Base-by-base conservation (phyloP, 176 grass and related monocot species). In the Bothriochloa decipiens region DNA sequence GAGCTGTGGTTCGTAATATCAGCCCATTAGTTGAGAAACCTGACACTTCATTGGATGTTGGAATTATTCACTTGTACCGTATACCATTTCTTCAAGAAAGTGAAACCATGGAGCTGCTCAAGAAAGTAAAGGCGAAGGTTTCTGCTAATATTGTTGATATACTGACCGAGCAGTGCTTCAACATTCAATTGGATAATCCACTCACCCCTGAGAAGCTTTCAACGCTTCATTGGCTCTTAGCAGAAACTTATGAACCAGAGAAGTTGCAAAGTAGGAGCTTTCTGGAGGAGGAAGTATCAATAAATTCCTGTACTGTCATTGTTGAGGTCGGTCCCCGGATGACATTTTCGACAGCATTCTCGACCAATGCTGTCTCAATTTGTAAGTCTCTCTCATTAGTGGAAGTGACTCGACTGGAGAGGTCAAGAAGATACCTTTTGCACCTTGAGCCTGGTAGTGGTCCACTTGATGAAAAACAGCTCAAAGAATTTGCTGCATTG, bases 81-180 rank as follows among this genome's bases (percentile, higher is more conserved):
- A 80, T 39, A 60, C 95, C 92, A 15, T 85, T 94, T 88, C 89
- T 97, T 83, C 90, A 91, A 81, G 92, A 97, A 37, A 91, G 86
- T 77, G 90, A 91, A 47, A 58, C 65, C 2, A 42, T 69, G 3
- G 92, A 94, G 70, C 66, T 97, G 47, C 88, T 97, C 13, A 92
- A 62, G 83, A 87, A 94, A 78, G 78, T 92, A 70, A 88, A 97
- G 67, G 57, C 84, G 45, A 97, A 92, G 77, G 80, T 97, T 81
- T 94, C 92, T 73, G 53, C 82, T 87, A 81, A 91, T 79, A 81
- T 97, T 47, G 52, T 89, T 65, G 64, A 85, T 70, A 90, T 97
- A 70, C 83, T 85, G 85, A 94, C 92, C 0, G 92, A 94, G 78
- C 92, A 91, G 70, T 97, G 95, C 75, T 97, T 97, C 81, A 97